Evolutionary conservation across 208 protist species (phyloP), one percentile per base, ranked within the genome.

Genomic region (Acanthamoeba culbertsoni): DNA sequence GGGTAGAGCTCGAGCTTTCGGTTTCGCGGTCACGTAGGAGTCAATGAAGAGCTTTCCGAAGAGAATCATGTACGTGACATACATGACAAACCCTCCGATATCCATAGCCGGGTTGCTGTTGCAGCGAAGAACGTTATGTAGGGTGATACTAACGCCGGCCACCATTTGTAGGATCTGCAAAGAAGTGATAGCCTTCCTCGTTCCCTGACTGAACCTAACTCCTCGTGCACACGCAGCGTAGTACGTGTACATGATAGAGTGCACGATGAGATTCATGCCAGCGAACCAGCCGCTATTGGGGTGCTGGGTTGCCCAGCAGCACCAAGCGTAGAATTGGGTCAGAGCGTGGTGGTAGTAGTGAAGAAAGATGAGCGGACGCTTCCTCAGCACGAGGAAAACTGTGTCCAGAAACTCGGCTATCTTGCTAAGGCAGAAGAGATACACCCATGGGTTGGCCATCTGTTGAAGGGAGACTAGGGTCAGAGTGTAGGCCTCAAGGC

Each of bases 181-280:
- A 26, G 82, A 63, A 6, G 92, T 91, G 57, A 93, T 79, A n/a
- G n/a, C 0, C 35, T 43, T 35, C 40, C 42, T 43, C 40, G n/a
- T 23, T 12, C 31, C 51, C 73, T 86, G 51, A 45, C 42, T 93
- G 62, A 86, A 43, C 31, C 65, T 95, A 12, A 51, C 68, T 16
- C 97, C 96, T 57, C 94, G 96, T 2, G 96, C 95, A 90, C 96
- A 97, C 45, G 98, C 53, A 59, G 98, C 97, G 94, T 98, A 99
- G 95, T 99, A 99, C 2, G 96, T 94, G 95, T 99, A 99, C 98
- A 99, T 99, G 95, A 99, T 94, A 14, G 97, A 96, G 96, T 99
- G 98, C 45, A 99, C 98, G n/a, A 86, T 94, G 95, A 98, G 98
- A 95, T 99, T 99, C 97, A 99, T 98, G 23, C 95, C 94, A 18